Conservation (phyloP, 2,329 filamentous ascomycete species). For the Lasiodiplodia gonubiensis region DNA sequence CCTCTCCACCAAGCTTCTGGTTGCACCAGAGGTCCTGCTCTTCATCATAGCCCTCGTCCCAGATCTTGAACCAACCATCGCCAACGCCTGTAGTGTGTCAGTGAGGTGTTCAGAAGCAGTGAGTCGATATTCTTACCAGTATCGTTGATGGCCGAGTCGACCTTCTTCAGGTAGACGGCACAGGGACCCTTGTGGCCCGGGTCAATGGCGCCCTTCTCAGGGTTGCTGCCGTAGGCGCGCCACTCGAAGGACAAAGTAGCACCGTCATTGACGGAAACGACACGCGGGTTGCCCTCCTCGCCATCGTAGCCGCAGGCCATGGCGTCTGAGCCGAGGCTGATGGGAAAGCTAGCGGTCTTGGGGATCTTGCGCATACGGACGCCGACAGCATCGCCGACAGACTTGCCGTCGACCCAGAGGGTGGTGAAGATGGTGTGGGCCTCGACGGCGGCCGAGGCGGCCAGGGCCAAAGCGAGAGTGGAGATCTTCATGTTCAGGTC, state of each 20-base stretch:
- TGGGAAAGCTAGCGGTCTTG: constrained; percentile 61
- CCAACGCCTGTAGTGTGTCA: constrained; percentile 50
- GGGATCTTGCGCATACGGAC: constrained; percentile 68
- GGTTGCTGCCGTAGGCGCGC: constrained; percentile 64
- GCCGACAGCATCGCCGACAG: constrained; percentile 69
- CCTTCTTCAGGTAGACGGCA: constrained; percentile 75
- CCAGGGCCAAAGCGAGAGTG: constrained; percentile 15
- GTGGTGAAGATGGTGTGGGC: constrained; percentile 46
- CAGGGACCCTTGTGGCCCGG: constrained; percentile 70
- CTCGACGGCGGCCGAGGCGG: constrained; percentile 20
- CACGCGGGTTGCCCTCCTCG: constrained; percentile 54
- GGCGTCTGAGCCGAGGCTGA: constrained; percentile 64
- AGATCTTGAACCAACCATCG: constrained; percentile 80
- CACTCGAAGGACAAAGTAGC: constrained; percentile 70
- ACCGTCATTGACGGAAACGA: constrained; percentile 56
- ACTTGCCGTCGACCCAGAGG: constrained; percentile 43
- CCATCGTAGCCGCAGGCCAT: constrained; percentile 72
- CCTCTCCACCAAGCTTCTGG: constrained; percentile 68
- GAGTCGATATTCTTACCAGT: constrained; percentile 36
- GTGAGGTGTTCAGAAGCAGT: neutral
- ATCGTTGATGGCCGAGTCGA: constrained; percentile 63
- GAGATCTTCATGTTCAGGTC: constrained; percentile 18
- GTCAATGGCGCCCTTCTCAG: constrained; percentile 63
- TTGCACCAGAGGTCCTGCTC: constrained; percentile 69
- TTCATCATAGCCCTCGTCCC: constrained; percentile 69